These are phyloP conservation scores for Esteya vermicola DNA, from an alignment of 2,329 filamentous ascomycete genomes.

Conservation along the genomic window DNA sequence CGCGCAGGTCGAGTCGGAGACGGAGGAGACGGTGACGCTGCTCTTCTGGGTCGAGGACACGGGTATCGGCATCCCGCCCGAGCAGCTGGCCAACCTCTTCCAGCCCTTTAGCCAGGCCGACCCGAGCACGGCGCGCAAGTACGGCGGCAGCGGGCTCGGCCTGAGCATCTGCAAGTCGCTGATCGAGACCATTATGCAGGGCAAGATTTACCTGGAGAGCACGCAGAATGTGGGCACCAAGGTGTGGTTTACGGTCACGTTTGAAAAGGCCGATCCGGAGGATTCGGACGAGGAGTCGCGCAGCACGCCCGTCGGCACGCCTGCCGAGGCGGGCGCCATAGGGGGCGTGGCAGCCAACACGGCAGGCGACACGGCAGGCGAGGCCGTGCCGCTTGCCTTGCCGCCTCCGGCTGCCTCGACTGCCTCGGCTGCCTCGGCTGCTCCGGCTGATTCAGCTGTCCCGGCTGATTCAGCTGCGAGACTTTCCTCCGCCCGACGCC, in stretches of 20 bases:
- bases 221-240: constrained; percentile 56
- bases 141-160: constrained; percentile 81
- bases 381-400: too few species aligned
- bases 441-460: too few species aligned
- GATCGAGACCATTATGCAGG: constrained; percentile 83
- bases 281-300: neutral
- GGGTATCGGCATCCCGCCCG: constrained; percentile 76
- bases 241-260: constrained; percentile 68
- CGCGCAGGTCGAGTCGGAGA: constrained; percentile 58
- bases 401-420: too few species aligned
- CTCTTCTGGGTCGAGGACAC: constrained; percentile 83
- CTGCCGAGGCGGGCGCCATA: too few species aligned
- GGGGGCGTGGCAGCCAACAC: too few species aligned
- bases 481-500: too few species aligned
- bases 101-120: constrained; percentile 88
- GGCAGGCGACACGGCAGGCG: too few species aligned
- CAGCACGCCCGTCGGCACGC: too few species aligned
- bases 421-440: too few species aligned
- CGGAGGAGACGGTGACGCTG: constrained; percentile 53
- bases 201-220: constrained; percentile 70
- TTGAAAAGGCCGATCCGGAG: constrained; percentile 52
- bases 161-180: constrained; percentile 91
- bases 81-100: constrained; percentile 76
- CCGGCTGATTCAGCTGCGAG: too few species aligned
- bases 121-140: constrained; percentile 76